Conservation (phyloP, 1,284 basidiomycete genomes). For the Fistulinella staudtii region DNA sequence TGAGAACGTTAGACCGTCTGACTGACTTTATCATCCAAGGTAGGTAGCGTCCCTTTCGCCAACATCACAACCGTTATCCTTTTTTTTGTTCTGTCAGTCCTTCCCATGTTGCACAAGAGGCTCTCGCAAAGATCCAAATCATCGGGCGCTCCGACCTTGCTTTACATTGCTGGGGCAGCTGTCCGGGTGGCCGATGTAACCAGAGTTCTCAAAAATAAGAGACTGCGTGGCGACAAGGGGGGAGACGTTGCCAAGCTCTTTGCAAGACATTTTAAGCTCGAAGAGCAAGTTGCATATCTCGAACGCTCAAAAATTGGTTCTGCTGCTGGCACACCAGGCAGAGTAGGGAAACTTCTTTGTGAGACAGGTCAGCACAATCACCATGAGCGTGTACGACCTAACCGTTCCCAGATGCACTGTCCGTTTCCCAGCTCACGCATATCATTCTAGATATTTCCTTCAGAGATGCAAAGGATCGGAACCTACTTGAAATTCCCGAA, state of each 20-base stretch:
- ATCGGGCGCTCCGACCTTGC: constrained; percentile 71
- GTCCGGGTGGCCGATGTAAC: constrained; percentile 76
- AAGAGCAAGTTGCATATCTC: constrained; percentile 74
- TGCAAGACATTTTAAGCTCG: constrained; percentile 81
- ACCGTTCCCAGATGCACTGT: constrained; percentile 55
- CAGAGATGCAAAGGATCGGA: constrained; percentile 70
- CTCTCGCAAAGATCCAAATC: constrained; percentile 68
- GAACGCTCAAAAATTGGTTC: constrained; percentile 70
- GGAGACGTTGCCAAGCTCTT: constrained; percentile 84
- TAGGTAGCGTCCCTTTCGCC: constrained; percentile 27
- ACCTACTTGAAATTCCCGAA: constrained; percentile 76
- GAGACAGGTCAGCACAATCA: constrained; percentile 56
- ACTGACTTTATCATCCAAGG: constrained; percentile 71
- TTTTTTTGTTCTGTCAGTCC: constrained; percentile 47
- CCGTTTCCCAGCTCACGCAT: constrained; percentile 70
- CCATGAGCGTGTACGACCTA: constrained; percentile 7
- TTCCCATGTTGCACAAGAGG: constrained; percentile 65
- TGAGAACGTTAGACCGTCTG: constrained; percentile 65
- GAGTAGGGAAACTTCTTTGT: constrained; percentile 74
- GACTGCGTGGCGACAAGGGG: constrained; percentile 68
- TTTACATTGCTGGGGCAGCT: constrained; percentile 75
- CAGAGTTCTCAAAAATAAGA: constrained; percentile 63
- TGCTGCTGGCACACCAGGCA: constrained; percentile 79
- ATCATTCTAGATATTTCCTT: constrained; percentile 73
- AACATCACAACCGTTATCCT: not conserved